Evolutionary conservation across 1,284 basidiomycete species (phyloP).

Genomic region (Puccinia triticina): DNA sequence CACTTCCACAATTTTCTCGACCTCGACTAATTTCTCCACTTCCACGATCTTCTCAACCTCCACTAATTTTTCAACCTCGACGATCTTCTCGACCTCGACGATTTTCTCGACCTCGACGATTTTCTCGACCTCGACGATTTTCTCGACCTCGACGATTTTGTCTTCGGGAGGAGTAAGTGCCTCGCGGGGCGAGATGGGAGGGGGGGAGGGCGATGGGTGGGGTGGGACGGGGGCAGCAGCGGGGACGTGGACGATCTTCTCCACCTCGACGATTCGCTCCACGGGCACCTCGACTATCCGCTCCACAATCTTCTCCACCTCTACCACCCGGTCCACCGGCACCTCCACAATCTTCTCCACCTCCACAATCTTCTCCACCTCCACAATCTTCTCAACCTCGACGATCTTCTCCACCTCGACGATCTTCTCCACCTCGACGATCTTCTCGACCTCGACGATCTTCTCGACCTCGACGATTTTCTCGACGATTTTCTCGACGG

Average conservation of each 20-base stretch:
- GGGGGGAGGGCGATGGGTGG: too few species aligned
- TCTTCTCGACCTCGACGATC: too few species aligned
- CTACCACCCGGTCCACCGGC: slow-evolving; percentile 61
- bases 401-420: slow-evolving; percentile 55
- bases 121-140: slow-evolving; percentile 38
- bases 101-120: slow-evolving; percentile 54
- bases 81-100: slow-evolving; percentile 55
- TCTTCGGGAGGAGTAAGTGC: slow-evolving; percentile 44
- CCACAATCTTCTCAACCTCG: slow-evolving; percentile 55
- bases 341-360: slow-evolving; percentile 62
- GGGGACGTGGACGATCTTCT: slow-evolving; percentile 62
- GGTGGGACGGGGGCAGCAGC: too few species aligned
- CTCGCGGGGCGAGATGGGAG: too few species aligned
- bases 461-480: too few species aligned
- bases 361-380: slow-evolving; percentile 56
- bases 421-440: slow-evolving; percentile 49
- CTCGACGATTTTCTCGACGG: too few species aligned
- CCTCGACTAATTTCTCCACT: slow-evolving; percentile 56
- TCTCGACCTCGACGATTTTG: slow-evolving; percentile 31
- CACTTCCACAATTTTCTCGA: slow-evolving; percentile 59
- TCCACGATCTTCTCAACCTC: slow-evolving; percentile 57
- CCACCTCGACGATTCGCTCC: slow-evolving; percentile 61
- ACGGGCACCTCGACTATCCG: slow-evolving; percentile 53
- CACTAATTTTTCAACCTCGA: slow-evolving; percentile 55
- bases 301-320: slow-evolving; percentile 56